Conservation (phyloP, 169 alveolate genomes). For the Plasmodium gallinaceum region DNA sequence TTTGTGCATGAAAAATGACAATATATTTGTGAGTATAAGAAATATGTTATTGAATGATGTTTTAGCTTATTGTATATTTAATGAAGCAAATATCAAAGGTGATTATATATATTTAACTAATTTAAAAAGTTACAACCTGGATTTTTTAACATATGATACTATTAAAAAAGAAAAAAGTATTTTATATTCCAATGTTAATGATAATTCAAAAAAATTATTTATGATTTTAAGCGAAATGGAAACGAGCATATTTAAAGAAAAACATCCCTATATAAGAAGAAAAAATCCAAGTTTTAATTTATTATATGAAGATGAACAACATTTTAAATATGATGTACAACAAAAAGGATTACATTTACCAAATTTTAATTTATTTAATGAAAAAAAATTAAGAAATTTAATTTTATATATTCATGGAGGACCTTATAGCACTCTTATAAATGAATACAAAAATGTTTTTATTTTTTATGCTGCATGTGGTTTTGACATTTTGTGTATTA, state of each 20-base stretch:
- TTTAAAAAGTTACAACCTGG: constrained; percentile 39
- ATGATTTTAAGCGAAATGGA: constrained; percentile 61
- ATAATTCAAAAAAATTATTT: constrained; percentile 48
- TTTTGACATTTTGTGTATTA: constrained; percentile 60
- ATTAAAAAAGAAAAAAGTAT: constrained; percentile 20
- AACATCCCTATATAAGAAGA: constrained; percentile 76
- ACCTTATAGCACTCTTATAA: constrained; percentile 27
- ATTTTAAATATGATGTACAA: constrained; percentile 15
- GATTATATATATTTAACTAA: constrained; percentile 54
- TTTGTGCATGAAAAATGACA: constrained; percentile 38
- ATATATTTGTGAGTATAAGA: constrained; percentile 44
- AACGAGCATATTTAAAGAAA: constrained; percentile 32
- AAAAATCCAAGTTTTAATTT: constrained; percentile 57
- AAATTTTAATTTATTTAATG: constrained; percentile 71
- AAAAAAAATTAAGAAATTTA: constrained; percentile 54
- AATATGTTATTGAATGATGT: constrained; percentile 71
- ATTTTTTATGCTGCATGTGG: constrained; percentile 72
- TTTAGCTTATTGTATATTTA: constrained; percentile 54
- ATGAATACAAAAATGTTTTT: constrained; percentile 48
- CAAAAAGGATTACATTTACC: constrained; percentile 37
- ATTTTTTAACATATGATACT: constrained; percentile 33
- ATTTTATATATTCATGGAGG: constrained; percentile 77
- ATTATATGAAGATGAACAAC: constrained; percentile 33
- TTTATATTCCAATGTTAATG: constrained; percentile 40
- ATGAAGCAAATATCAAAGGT: constrained; percentile 37